Evolutionary conservation across 2,329 filamentous ascomycete genomes (phyloP), one percentile per base, ranked within the genome.

Genomic region (Tympanopsis confertula): DNA sequence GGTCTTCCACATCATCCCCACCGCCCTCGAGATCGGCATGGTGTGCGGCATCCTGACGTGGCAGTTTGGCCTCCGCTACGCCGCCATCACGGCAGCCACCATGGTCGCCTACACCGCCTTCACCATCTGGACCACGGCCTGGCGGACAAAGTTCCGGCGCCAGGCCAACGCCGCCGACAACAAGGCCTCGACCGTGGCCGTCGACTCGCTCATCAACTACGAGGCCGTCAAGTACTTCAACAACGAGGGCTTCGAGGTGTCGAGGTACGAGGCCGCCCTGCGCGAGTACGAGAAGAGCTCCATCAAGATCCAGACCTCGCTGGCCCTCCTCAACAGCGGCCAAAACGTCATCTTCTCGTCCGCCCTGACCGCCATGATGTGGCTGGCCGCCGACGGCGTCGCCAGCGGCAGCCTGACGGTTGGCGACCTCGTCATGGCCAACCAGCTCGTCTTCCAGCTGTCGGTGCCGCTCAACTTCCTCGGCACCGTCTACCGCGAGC

Each of bases 141-240:
- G 91, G 91, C 74, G 91, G 50, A 98, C 91, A 3, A 93, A 93
- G 57, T 98, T 98, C 58, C 75, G 91, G 35, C 83, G 89, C 50
- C 85, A 94, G 58, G 87, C 91, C 28, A 98, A 98, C 55, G 86
- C 87, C 5, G 91, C 91, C 1, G 91, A 98, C 50, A 98, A 96
- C 60, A 86, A 80, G 55, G 91, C 86, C 0, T 93, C 88, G 1
- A 96, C 89, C 0, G 86, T 96, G 5, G 89, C 89, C 0, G 88
- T 96, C 2, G 91, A 98, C 61, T 94, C 88, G 1, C 66, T 98
- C 36, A 94, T 98, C 67, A 98, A 98, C 63, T 98, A 95, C 53
- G 91, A 98, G 60, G 88, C 91, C 12, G 91, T 98, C 54, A 98
- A 98, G 62, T 94, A 96, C 64, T 98, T 96, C 65, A 98, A 98